phyloP scores from a whole-genome alignment of 768 basidiomycete genomes.

The Tricholoma bakamatsutake region DNA sequence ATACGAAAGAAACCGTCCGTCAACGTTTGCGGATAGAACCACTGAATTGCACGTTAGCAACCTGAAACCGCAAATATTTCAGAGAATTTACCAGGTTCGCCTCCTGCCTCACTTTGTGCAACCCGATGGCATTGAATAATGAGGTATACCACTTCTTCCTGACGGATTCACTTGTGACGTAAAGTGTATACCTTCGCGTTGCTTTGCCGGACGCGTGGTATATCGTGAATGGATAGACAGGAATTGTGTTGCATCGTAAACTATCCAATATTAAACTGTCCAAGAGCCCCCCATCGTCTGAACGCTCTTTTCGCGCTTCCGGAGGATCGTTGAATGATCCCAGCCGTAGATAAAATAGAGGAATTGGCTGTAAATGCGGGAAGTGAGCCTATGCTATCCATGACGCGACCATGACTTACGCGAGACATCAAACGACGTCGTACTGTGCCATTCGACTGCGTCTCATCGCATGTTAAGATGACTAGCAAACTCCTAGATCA shows the following conservation, averaged over 20 bases:
- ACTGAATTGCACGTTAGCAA: slow-evolving; percentile 35
- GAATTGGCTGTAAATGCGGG: slow-evolving; percentile 55
- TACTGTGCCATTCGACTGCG: slow-evolving; percentile 37
- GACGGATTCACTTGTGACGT: slow-evolving; percentile 48
- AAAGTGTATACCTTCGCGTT: slow-evolving; percentile 67
- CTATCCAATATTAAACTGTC: slow-evolving; percentile 43
- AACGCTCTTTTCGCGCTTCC: slow-evolving; percentile 59
- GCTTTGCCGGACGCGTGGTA: slow-evolving; percentile 58
- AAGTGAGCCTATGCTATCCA: neutral
- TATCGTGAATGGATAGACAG: slow-evolving; percentile 72
- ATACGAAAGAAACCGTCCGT: slow-evolving; percentile 60
- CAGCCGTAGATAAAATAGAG: slow-evolving; percentile 71
- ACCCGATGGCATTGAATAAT: slow-evolving; percentile 55
- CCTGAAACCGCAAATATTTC: neutral
- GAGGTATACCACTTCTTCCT: slow-evolving; percentile 60
- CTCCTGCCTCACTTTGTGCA: slow-evolving; percentile 62
- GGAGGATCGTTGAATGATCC: slow-evolving; percentile 54
- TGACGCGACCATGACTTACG: slow-evolving; percentile 33
- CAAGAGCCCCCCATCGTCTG: slow-evolving; percentile 52
- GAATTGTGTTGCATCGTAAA: slow-evolving; percentile 43
- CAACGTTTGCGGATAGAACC: slow-evolving; percentile 55
- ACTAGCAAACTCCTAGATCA: slow-evolving; percentile 35
- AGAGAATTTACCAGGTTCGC: slow-evolving; percentile 58
- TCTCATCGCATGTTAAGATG: slow-evolving; percentile 59
- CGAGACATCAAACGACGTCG: slow-evolving; percentile 57